These are phyloP conservation scores for Raphidocelis subcapitata DNA, from an alignment of 139 green algal species.

Conservation along the genomic window DNA sequence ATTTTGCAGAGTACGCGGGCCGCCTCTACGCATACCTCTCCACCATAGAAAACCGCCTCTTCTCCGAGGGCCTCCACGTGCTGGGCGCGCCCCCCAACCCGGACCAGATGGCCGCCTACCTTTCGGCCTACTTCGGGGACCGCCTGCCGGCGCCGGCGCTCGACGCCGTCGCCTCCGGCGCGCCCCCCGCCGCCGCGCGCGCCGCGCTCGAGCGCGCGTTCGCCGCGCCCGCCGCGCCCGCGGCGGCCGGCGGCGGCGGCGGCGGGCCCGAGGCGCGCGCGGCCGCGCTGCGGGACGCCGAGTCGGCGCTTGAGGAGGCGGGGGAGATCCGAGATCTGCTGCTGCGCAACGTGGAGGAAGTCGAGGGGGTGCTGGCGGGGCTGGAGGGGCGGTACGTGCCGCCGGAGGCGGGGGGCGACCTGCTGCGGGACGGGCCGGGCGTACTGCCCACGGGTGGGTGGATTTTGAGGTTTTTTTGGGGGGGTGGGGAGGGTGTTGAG, in stretches of 20 bases:
- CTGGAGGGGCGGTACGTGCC: constrained; percentile 89
- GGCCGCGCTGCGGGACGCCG: neutral
- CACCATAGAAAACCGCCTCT: constrained; percentile 91
- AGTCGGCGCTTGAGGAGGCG: constrained; percentile 64
- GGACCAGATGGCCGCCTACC: constrained; percentile 21
- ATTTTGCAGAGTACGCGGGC: constrained; percentile 11
- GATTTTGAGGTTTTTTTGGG: too few relatives aligned
- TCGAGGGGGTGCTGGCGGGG: constrained; percentile 63
- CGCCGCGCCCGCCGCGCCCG: neutral
- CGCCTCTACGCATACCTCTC: constrained; percentile 86
- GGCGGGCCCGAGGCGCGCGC: neutral
- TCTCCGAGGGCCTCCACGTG: constrained; percentile 93
- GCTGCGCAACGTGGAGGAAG: constrained; percentile 75
- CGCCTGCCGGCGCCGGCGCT: constrained; percentile 61
- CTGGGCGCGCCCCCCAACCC: constrained; percentile 65
- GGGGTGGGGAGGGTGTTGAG: too few relatives aligned
- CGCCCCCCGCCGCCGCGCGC: constrained; percentile 33
- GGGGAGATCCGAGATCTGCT: constrained; percentile 81
- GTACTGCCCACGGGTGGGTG: constrained; percentile 89
- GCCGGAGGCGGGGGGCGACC: constrained; percentile 88
- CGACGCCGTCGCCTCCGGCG: constrained; percentile 49
- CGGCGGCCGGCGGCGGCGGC: neutral
- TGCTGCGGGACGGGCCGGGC: constrained; percentile 92
- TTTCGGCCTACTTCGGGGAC: constrained; percentile 68
- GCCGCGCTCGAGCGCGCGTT: constrained; percentile 39